Conservation (phyloP, 306 rosid species). For the Quercus alba region DNA sequence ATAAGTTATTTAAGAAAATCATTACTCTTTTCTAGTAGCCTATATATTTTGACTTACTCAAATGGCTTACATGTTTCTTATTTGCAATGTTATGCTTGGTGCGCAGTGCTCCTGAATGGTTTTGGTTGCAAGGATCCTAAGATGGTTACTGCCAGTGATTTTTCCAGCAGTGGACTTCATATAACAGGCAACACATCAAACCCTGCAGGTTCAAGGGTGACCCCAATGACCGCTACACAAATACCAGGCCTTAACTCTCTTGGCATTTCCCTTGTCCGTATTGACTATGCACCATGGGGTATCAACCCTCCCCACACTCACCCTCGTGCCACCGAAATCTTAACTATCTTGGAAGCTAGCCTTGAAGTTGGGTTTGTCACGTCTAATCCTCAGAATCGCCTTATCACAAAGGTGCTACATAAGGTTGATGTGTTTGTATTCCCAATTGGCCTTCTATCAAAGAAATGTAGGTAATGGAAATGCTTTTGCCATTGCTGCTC, state of each 20-base stretch:
- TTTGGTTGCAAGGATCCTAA: constrained; percentile 30
- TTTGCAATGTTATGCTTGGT: neutral
- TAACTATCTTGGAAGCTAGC: constrained; percentile 25
- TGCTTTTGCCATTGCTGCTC: constrained; percentile 27
- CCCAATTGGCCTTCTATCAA: constrained; percentile 33
- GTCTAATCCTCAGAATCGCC: constrained; percentile 23
- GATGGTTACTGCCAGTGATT: constrained; percentile 21
- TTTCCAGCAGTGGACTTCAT: constrained; percentile 29
- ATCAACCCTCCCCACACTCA: constrained; percentile 31
- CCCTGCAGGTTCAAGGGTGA: constrained; percentile 24
- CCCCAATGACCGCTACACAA: constrained; percentile 9
- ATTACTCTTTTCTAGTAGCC: too few relatives aligned
- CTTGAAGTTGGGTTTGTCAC: constrained; percentile 39
- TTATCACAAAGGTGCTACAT: constrained; percentile 9
- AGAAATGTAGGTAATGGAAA: constrained; percentile 16
- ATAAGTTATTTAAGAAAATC: too few relatives aligned
- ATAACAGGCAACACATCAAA: constrained; percentile 28
- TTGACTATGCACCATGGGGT: constrained; percentile 28
- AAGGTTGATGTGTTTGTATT: constrained; percentile 35
- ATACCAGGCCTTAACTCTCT: constrained; percentile 35
- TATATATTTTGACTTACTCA: too few relatives aligned
- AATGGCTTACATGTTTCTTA: too few relatives aligned
- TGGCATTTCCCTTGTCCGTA: constrained; percentile 21
- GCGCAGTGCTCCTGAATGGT: constrained; percentile 21
- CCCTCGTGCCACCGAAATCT: constrained; percentile 30